Conservation (phyloP, 148 eudicot genomes). For the Spergularia bocconei region DNA sequence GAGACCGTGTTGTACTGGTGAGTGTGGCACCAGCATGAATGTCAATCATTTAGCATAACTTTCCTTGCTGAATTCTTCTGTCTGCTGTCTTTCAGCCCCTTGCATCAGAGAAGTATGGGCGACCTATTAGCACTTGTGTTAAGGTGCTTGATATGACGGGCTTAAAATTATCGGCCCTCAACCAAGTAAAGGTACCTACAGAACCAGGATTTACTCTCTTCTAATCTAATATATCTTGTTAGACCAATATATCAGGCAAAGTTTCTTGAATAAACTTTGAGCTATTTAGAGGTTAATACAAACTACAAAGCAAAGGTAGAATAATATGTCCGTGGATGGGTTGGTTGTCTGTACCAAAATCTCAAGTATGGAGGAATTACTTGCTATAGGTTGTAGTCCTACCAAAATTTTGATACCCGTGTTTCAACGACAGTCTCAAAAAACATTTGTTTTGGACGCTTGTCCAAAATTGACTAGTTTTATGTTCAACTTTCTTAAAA, state of each 20-base stretch:
- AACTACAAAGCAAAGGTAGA: background rate
- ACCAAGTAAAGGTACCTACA: slow-evolving; percentile 77
- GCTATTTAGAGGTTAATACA: background rate
- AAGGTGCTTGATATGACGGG: slow-evolving; percentile 98
- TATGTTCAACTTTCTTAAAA: background rate
- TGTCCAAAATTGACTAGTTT: background rate
- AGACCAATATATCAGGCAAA: too few species aligned
- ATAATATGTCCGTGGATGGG: background rate
- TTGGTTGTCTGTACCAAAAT: background rate
- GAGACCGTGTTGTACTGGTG: slow-evolving; percentile 91
- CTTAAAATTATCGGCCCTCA: slow-evolving; percentile 78
- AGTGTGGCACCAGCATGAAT: slow-evolving; percentile 26
- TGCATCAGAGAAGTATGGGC: slow-evolving; percentile 64
- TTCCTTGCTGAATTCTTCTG: slow-evolving; percentile 4
- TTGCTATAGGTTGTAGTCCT: background rate
- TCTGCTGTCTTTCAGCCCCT: slow-evolving; percentile 54
- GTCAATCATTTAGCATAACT: background rate
- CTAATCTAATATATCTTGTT: background rate
- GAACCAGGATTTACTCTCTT: background rate
- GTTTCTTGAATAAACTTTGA: background rate
- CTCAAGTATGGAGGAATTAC: background rate
- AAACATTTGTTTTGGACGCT: background rate
- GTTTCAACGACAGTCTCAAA: background rate
- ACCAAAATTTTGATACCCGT: background rate
- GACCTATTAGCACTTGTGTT: slow-evolving; percentile 70